phyloP scores from a whole-genome alignment of 768 basidiomycete species.

The Trametes punicea region DNA sequence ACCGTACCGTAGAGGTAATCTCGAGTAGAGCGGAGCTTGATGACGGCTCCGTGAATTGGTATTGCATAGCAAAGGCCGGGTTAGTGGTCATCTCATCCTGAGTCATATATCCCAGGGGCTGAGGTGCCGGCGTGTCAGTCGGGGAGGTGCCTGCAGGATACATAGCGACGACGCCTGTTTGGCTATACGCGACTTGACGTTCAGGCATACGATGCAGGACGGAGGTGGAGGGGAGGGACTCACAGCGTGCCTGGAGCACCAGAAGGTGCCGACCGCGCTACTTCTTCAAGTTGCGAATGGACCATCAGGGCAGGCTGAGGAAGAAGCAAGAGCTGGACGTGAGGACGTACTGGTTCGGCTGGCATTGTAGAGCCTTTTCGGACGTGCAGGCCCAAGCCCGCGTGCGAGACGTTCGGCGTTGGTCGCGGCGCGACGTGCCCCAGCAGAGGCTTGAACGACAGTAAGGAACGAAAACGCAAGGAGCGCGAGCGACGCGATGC shows the following conservation, averaged over 20 bases:
- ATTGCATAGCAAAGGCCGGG: conserved; percentile 2
- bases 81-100: conserved; percentile 6
- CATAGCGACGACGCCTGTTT: conserved; percentile 15
- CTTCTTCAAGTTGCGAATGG: not conserved
- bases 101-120: conserved; percentile 20
- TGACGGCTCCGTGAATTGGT: conserved; percentile 15
- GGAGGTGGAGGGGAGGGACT: not conserved
- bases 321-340: not conserved
- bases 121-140: conserved; percentile 1
- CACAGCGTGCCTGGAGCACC: conserved; percentile 13
- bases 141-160: not conserved
- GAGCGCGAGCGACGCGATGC: conserved; percentile 14
- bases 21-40: conserved; percentile 4
- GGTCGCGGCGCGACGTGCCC: not conserved
- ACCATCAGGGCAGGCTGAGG: not conserved
- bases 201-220: not conserved
- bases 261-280: conserved; percentile 12
- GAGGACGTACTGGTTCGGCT: conserved; percentile 10
- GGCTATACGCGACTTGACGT: not conserved
- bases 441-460: conserved; percentile 7
- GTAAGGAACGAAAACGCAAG: conserved; percentile 16
- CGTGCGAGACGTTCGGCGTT: conserved; percentile 20
- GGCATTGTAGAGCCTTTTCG: conserved; percentile 13
- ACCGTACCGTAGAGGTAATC: conserved; percentile 15
- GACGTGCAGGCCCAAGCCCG: conserved; percentile 17